A percentile compares a stretch with the other conserved stretches of the same genome.
Evolutionary conservation across 257 asterid species (phyloP).

Genomic region (Mitragyna speciosa): DNA sequence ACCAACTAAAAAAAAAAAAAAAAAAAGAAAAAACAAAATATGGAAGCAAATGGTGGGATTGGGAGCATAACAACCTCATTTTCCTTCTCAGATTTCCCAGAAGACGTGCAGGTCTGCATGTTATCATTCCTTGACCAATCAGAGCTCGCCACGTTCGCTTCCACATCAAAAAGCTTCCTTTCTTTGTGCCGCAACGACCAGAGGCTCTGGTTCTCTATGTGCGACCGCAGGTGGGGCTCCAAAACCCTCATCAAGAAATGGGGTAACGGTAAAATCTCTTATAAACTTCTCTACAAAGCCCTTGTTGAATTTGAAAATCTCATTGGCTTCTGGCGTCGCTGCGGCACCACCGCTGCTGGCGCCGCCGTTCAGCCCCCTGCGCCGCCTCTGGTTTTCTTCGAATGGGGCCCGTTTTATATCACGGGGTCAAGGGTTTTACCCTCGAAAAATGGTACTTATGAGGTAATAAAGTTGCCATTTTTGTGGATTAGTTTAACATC

Average conservation of each 20-base stretch:
- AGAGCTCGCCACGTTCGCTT: slow-evolving; percentile 66
- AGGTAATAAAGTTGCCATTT: slow-evolving; percentile 56
- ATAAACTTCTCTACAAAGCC: slow-evolving; percentile 52
- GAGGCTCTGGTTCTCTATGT: slow-evolving; percentile 82
- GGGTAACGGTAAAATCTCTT: slow-evolving; percentile 63
- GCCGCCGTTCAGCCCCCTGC: background rate
- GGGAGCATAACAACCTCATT: background rate
- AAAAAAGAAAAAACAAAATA: background rate
- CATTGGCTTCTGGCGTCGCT: slow-evolving; percentile 89
- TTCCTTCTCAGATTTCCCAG: slow-evolving; percentile 82
- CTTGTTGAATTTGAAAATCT: slow-evolving; percentile 64
- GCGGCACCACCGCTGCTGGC: slow-evolving; percentile 34
- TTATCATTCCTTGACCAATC: slow-evolving; percentile 70
- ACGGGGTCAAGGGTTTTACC: slow-evolving; percentile 72
- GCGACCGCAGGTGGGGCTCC: slow-evolving; percentile 91
- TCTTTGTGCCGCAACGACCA: slow-evolving; percentile 69
- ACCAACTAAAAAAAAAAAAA: background rate
- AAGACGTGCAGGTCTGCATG: slow-evolving; percentile 86
- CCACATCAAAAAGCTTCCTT: slow-evolving; percentile 65
- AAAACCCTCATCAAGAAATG: slow-evolving; percentile 68
- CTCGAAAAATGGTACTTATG: slow-evolving; percentile 47
- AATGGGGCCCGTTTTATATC: slow-evolving; percentile 76
- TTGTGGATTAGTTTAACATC: slow-evolving; percentile 61
- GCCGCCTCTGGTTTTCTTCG: slow-evolving; percentile 59
- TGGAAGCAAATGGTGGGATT: background rate